Conservation (phyloP, 257 asterid genomes). For the Salvia hispanica region DNA sequence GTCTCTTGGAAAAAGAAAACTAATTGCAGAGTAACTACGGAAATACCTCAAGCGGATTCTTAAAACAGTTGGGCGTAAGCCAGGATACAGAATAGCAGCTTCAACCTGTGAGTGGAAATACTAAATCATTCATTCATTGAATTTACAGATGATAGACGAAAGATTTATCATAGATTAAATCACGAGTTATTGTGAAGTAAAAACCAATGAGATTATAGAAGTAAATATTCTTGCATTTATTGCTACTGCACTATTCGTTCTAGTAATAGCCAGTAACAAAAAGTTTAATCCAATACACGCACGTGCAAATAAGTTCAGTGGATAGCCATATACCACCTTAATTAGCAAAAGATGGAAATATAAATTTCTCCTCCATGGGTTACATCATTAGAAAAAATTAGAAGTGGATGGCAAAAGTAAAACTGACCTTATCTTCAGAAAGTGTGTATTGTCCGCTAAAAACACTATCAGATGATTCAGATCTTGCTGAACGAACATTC, state of each 20-base stretch:
- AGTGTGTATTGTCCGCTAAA: slow-evolving; percentile 79
- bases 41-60: slow-evolving; percentile 84
- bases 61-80: slow-evolving; percentile 86
- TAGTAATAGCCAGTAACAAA: not conserved
- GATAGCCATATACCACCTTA: slow-evolving; percentile 12
- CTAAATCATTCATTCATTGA: slow-evolving; percentile 22
- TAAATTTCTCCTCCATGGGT: not conserved
- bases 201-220: no score
- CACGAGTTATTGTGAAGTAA: no score
- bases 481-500: slow-evolving; percentile 67
- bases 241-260: no score
- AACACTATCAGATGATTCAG: slow-evolving; percentile 63
- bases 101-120: slow-evolving; percentile 59
- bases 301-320: not conserved
- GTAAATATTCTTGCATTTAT: no score
- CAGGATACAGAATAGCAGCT: slow-evolving; percentile 94
- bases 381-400: not conserved
- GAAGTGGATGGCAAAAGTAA: not conserved
- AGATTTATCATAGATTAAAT: no score
- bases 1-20: not conserved
- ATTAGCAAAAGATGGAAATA: slow-evolving; percentile 11
- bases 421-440: slow-evolving; percentile 79
- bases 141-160: no score
- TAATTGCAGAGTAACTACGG: not conserved
- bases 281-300: not conserved